A percentile compares a stretch with the other conserved stretches of the same genome.
These are phyloP conservation scores for Pyrenophora graminea DNA, from an alignment of 2,329 filamentous ascomycete genomes.

Conservation along the genomic window DNA sequence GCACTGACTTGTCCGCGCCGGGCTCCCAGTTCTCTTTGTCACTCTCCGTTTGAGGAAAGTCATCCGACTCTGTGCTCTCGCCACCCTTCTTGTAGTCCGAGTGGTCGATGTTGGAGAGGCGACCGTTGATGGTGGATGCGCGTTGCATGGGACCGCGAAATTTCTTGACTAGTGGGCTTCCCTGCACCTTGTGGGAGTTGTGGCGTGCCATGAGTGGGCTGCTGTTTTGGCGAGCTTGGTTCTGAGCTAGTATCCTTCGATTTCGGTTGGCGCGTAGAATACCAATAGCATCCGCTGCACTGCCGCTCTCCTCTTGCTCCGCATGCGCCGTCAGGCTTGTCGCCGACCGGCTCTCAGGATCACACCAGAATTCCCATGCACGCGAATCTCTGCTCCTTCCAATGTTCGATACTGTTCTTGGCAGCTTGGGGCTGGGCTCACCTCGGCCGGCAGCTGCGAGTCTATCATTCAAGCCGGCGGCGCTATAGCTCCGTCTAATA, in stretches of 20 bases:
- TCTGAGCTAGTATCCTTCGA: slow-evolving; percentile 56
- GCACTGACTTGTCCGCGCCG: slow-evolving; percentile 39
- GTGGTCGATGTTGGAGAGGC: slow-evolving; percentile 36
- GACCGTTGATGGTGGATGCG: slow-evolving; percentile 42
- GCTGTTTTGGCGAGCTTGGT: slow-evolving; percentile 69
- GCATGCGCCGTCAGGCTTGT: slow-evolving; percentile 75
- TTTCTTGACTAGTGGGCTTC: slow-evolving; percentile 45
- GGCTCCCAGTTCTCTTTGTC: slow-evolving; percentile 92
- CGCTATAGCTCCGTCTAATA: slow-evolving; percentile 73
- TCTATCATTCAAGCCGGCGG: slow-evolving; percentile 53
- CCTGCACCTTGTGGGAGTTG: slow-evolving; percentile 33
- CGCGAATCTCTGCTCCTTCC: slow-evolving; percentile 84
- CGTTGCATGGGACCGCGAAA: slow-evolving; percentile 40
- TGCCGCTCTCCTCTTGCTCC: slow-evolving; percentile 78
- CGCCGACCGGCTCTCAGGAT: slow-evolving; percentile 72
- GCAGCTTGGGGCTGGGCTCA: slow-evolving; percentile 40
- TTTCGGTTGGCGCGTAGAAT: slow-evolving; percentile 73
- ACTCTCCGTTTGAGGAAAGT: slow-evolving; percentile 69
- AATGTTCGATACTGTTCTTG: slow-evolving; percentile 59
- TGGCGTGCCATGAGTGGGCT: slow-evolving; percentile 48
- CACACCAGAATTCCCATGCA: slow-evolving; percentile 89
- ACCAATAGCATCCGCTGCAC: slow-evolving; percentile 79
- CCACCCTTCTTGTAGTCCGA: slow-evolving; percentile 22
- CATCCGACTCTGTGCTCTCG: slow-evolving; percentile 48
- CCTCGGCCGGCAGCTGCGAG: slow-evolving; percentile 33